Evolutionary conservation across 1,139 yeast genomes (phyloP).

Genomic region (Geotrichum europaeum): DNA sequence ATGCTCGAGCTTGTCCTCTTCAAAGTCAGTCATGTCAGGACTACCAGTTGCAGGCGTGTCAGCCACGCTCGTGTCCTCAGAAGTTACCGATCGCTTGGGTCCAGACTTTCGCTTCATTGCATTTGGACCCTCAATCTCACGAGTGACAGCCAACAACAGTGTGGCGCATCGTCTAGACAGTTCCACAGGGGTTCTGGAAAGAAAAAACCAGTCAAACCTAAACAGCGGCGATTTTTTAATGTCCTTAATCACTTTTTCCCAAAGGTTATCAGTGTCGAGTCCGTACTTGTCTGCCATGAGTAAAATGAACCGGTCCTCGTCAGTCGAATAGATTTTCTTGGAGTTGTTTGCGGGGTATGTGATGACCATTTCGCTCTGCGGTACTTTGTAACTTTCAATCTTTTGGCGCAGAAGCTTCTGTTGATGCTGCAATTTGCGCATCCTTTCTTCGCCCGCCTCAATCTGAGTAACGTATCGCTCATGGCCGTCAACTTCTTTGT

Average conservation of each 20-base stretch:
- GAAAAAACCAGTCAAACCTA: constrained; percentile 84
- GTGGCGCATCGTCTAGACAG: constrained; percentile 80
- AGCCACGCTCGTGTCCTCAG: constrained; percentile 14
- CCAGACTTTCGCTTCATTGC: constrained; percentile 20
- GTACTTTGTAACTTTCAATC: constrained; percentile 57
- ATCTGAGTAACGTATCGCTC: constrained; percentile 81
- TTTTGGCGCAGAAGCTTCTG: constrained; percentile 60
- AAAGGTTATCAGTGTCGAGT: constrained; percentile 64
- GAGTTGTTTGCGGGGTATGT: constrained; percentile 83
- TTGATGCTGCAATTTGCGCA: constrained; percentile 58
- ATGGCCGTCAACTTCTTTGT: constrained; percentile 69
- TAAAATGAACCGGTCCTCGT: constrained; percentile 80
- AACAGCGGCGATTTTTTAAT: constrained; percentile 68
- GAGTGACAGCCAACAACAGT: constrained; percentile 41
- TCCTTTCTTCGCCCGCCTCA: constrained; percentile 80
- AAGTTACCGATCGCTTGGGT: constrained; percentile 7
- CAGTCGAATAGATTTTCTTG: constrained; percentile 73
- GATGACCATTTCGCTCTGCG: constrained; percentile 71
- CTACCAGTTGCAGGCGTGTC: constrained; percentile 20
- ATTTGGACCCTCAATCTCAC: constrained; percentile 31
- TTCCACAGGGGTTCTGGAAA: constrained; percentile 82
- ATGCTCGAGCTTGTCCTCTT: constrained; percentile 19
- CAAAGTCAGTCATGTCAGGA: constrained; percentile 21
- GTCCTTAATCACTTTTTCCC: constrained; percentile 74
- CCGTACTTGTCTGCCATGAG: constrained; percentile 74